Conservation (phyloP, 176 grass and related monocot genomes). For the Urochloa ruziziensis region DNA sequence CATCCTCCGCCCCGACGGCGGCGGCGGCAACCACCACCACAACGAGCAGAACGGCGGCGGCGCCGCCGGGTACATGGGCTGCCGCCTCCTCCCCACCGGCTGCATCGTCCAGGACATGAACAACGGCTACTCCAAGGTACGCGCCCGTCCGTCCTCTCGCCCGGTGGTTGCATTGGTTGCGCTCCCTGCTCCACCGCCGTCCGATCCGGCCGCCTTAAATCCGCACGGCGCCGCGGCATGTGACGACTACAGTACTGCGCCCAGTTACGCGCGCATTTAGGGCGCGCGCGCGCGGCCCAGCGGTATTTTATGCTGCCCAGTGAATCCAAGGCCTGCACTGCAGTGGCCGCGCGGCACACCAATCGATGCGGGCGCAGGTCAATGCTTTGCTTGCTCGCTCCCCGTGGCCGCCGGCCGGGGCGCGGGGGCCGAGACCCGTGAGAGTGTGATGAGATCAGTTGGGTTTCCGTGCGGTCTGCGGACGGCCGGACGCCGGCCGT, state of each 20-base stretch:
- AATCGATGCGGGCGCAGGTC: slow-evolving; percentile 8
- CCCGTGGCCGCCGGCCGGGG: no score
- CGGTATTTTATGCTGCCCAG: slow-evolving; percentile 40
- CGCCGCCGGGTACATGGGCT: slow-evolving; percentile 44
- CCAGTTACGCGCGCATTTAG: slow-evolving; percentile 26
- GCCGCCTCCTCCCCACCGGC: slow-evolving; percentile 66
- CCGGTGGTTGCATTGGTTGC: background rate
- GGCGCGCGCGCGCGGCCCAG: slow-evolving; percentile 3
- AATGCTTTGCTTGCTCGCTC: no score
- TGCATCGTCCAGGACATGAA: slow-evolving; percentile 69
- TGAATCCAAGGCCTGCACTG: slow-evolving; percentile 17
- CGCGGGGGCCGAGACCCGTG: slow-evolving; percentile 6
- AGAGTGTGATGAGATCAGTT: background rate
- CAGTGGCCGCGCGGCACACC: no score
- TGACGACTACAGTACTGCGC: slow-evolving; percentile 27
- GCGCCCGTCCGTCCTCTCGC: background rate
- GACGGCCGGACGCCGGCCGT: background rate
- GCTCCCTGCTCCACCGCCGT: background rate
- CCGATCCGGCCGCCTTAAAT: background rate
- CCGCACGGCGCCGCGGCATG: slow-evolving; percentile 38
- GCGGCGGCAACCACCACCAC: background rate
- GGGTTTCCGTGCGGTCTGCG: slow-evolving; percentile 25
- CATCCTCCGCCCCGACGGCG: slow-evolving; percentile 22
- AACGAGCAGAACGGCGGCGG: background rate
- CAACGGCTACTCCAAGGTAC: slow-evolving; percentile 79